A percentile compares a stretch with the other conserved stretches of the same genome.
phyloP scores from a whole-genome alignment of 768 basidiomycete species.

The Lactarius deliciosus region DNA sequence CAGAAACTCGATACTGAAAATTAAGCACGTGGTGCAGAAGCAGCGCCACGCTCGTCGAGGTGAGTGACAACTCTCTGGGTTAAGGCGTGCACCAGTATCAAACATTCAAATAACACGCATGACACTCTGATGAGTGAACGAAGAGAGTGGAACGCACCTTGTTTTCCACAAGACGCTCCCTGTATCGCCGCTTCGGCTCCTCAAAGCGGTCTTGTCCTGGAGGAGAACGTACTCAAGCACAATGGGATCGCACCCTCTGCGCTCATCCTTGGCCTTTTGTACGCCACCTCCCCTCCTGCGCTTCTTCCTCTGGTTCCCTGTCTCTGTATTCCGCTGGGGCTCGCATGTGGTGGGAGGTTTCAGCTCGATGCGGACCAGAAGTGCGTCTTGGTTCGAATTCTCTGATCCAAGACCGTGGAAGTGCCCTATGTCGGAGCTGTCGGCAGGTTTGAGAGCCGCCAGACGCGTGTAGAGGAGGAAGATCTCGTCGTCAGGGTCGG shows the following conservation, averaged over 20 bases:
- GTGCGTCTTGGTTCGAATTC: constrained; percentile 59
- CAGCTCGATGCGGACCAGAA: constrained; percentile 58
- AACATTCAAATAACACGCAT: too few species aligned
- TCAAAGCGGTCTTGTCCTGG: constrained; percentile 76
- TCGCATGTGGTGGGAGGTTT: constrained; percentile 21
- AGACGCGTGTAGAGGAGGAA: constrained; percentile 44
- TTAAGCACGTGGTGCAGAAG: background rate
- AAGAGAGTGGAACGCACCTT: constrained; percentile 47
- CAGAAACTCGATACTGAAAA: constrained; percentile 65
- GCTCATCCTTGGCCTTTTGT: background rate
- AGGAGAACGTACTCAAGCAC: constrained; percentile 50
- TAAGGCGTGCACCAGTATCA: too few species aligned
- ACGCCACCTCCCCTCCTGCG: background rate
- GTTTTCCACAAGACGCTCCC: constrained; percentile 86
- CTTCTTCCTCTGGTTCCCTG: constrained; percentile 23
- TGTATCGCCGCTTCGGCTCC: constrained; percentile 75
- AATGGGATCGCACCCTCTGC: constrained; percentile 31
- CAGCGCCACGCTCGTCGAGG: too few species aligned
- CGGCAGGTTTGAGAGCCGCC: constrained; percentile 38
- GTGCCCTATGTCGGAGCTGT: constrained; percentile 29
- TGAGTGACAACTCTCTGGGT: too few species aligned
- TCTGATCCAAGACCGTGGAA: constrained; percentile 65
- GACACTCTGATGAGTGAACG: background rate
- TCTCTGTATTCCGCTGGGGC: too few species aligned
- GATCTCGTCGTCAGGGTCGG: constrained; percentile 22